phyloP scores from a whole-genome alignment of 306 rosid species.

The Cyclanthera cordifolia region DNA sequence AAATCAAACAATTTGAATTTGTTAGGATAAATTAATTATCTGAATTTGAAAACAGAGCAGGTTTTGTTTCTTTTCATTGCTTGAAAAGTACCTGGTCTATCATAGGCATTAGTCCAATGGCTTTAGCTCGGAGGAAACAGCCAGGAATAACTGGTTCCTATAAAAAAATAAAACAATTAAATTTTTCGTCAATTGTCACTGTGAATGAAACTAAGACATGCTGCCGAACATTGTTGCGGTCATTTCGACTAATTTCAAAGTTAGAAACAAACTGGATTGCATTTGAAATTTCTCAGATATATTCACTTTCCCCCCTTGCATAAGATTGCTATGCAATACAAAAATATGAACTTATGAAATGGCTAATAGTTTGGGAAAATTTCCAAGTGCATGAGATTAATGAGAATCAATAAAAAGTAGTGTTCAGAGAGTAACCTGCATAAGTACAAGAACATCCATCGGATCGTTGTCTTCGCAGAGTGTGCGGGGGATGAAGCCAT shows the following conservation, averaged over 20 bases:
- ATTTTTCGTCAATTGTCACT: background rate
- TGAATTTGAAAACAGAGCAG: background rate
- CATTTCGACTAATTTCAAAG: background rate
- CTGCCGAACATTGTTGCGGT: background rate
- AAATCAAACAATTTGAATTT: background rate
- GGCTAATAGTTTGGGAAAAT: background rate
- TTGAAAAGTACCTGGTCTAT: slow-evolving; percentile 67
- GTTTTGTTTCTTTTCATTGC: slow-evolving; percentile 5
- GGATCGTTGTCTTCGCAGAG: slow-evolving; percentile 98
- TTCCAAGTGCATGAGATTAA: background rate
- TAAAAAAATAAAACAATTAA: slow-evolving; percentile 21
- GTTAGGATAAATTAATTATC: background rate
- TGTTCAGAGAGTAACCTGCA: slow-evolving; percentile 51
- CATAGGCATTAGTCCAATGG: slow-evolving; percentile 98
- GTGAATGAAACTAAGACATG: background rate
- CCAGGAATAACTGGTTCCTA: slow-evolving; percentile 98
- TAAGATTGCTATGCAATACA: background rate
- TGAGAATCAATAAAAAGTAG: slow-evolving; percentile 4
- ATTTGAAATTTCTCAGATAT: no score
- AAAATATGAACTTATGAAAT: background rate
- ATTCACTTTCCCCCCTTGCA: no score
- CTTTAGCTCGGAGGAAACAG: slow-evolving; percentile 79
- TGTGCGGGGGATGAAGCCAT: no score
- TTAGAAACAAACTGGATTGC: background rate
- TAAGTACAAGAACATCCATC: slow-evolving; percentile 75